These are phyloP conservation scores for Cicer arietinum DNA, from an alignment of 306 rosid genomes.

Conservation along the genomic window DNA sequence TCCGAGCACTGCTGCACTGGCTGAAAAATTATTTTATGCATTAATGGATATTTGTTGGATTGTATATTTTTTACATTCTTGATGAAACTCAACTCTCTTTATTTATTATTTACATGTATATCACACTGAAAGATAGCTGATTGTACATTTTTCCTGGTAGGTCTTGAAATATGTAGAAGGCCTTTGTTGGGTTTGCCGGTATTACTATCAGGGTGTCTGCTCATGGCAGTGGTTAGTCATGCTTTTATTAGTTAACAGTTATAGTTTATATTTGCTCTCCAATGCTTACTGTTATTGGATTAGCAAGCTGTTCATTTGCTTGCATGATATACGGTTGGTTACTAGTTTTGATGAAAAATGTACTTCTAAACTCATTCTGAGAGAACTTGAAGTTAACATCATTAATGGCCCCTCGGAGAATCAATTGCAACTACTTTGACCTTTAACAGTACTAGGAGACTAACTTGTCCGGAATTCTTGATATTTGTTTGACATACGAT, in stretches of 20 bases:
- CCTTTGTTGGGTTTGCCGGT: conserved; percentile 96
- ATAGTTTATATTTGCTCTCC: conserved; percentile 15
- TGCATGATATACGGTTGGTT: conserved; percentile 22
- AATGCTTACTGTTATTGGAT: conserved; percentile 21
- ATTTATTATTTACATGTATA: conserved; percentile 32
- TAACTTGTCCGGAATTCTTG: conserved; percentile 12
- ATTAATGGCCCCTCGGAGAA: conserved; percentile 21
- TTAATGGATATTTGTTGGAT: conserved; percentile 28
- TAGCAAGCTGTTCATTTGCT: conserved; percentile 19
- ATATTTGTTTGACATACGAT: conserved; percentile 27
- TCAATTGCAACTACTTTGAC: conserved; percentile 17
- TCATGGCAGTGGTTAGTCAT: conserved; percentile 90
- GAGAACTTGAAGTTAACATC: conserved; percentile 14
- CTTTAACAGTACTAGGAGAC: conserved; percentile 11
- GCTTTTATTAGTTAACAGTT: conserved; percentile 22
- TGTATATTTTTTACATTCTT: conserved; percentile 32
- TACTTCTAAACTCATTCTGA: conserved; percentile 4
- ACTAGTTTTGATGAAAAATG: conserved; percentile 29
- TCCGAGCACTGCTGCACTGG: neutral
- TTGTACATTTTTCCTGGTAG: conserved; percentile 54
- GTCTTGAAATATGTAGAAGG: conserved; percentile 93
- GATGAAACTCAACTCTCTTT: neutral
- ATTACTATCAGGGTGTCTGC: conserved; percentile 96
- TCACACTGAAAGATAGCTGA: conserved; percentile 37
- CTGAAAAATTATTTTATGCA: conserved; percentile 13